These are phyloP conservation scores for Hysterium pulicare DNA, from an alignment of 2,329 filamentous ascomycete species.

Conservation along the genomic window DNA sequence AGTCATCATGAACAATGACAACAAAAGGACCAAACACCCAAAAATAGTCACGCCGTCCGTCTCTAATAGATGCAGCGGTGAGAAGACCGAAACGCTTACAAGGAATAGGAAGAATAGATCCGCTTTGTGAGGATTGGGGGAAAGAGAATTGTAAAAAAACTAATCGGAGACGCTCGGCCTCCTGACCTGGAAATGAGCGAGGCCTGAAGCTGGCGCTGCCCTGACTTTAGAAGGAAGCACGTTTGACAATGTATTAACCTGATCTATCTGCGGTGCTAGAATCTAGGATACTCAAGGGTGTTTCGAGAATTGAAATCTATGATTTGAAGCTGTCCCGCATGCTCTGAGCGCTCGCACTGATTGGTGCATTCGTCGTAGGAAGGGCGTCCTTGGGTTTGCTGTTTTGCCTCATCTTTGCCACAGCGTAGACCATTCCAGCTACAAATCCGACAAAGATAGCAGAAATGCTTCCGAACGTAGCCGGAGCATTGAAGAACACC, in stretches of 20 bases:
- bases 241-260: too few relatives aligned
- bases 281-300: too few relatives aligned
- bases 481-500: conserved; percentile 90
- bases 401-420: conserved; percentile 80
- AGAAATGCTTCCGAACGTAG: conserved; percentile 86
- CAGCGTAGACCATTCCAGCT: conserved; percentile 85
- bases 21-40: neutral
- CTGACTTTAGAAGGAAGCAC: too few relatives aligned
- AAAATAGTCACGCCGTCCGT: neutral
- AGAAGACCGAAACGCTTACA: neutral
- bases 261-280: too few relatives aligned
- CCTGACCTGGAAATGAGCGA: too few relatives aligned
- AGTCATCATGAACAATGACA: neutral
- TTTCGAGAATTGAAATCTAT: too few relatives aligned
- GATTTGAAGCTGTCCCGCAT: conserved; percentile 76
- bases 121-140: too few relatives aligned
- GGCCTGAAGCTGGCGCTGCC: too few relatives aligned
- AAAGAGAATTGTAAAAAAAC: too few relatives aligned
- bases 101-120: neutral
- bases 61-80: neutral
- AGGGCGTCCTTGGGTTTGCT: conserved; percentile 64
- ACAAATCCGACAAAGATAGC: conserved; percentile 90
- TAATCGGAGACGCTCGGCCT: too few relatives aligned
- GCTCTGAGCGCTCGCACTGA: conserved; percentile 90
- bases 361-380: conserved; percentile 62